A percentile compares a stretch with the other conserved stretches of the same genome.
Evolutionary conservation across 2,329 filamentous ascomycete genomes (phyloP).

Genomic region (Neoscytalidium dimidiatum): DNA sequence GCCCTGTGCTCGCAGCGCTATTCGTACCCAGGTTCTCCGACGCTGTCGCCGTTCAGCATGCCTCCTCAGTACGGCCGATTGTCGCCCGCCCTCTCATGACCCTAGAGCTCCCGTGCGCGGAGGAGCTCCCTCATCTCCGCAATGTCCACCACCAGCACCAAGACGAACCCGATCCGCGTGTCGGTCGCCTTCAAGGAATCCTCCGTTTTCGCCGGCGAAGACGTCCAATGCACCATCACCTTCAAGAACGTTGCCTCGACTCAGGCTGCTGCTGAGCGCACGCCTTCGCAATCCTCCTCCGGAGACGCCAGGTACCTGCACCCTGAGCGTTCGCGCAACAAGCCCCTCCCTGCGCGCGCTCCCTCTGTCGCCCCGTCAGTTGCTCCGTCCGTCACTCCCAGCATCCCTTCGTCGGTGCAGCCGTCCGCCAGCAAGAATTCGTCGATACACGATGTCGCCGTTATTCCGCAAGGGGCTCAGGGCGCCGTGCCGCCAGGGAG

Average conservation of each 20-base stretch:
- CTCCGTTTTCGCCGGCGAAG: constrained; percentile 94
- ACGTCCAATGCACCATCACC: constrained; percentile 92
- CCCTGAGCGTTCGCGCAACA: constrained; percentile 13
- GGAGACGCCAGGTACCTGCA: constrained; percentile 20
- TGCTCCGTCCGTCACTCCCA: constrained; percentile 30
- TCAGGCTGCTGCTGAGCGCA: constrained; percentile 29
- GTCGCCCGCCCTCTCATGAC: constrained; percentile 19
- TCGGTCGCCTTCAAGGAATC: constrained; percentile 94
- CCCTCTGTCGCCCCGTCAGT: constrained; percentile 26
- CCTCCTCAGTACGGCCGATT: constrained; percentile 10
- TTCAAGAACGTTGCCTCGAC: constrained; percentile 80
- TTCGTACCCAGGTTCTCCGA: not conserved
- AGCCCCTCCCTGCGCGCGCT: constrained; percentile 24
- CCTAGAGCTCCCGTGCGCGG: constrained; percentile 20
- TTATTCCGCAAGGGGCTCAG: constrained; percentile 8
- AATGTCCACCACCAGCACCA: constrained; percentile 23
- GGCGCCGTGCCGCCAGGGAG: constrained; percentile 12
- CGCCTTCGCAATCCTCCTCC: constrained; percentile 33
- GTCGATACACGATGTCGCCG: constrained; percentile 26
- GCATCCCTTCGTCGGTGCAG: constrained; percentile 38
- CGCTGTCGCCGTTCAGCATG: constrained; percentile 4
- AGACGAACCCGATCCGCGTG: constrained; percentile 75
- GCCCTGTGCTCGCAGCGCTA: constrained; percentile 9
- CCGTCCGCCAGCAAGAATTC: constrained; percentile 23
- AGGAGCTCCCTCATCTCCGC: constrained; percentile 20